These are phyloP conservation scores for Pseudotsuga menziesii DNA, from an alignment of 75 land plant species.

Conservation along the genomic window DNA sequence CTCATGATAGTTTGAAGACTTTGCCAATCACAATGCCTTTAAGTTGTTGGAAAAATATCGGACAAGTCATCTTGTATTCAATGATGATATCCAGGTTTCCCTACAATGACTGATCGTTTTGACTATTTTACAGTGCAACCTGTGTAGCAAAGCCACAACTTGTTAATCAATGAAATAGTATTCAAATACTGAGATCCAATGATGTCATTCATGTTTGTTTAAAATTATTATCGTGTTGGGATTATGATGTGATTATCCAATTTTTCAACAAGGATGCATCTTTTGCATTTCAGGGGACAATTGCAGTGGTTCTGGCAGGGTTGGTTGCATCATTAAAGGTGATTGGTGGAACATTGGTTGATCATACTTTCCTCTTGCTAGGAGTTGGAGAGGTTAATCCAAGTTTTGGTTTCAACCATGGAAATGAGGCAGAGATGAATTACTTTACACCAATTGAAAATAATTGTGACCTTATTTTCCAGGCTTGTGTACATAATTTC, in stretches of 20 bases:
- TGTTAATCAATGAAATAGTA: neutral
- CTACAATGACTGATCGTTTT: neutral
- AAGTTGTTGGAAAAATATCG: slow-evolving; percentile 64
- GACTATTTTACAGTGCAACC: neutral
- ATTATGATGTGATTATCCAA: neutral
- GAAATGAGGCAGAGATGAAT: neutral
- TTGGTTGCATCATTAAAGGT: slow-evolving; percentile 68
- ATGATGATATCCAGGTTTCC: slow-evolving; percentile 92
- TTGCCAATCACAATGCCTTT: slow-evolving; percentile 64
- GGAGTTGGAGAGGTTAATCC: slow-evolving; percentile 92
- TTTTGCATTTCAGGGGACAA: slow-evolving; percentile 70
- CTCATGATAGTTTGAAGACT: slow-evolving; percentile 81
- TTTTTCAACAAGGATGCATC: neutral
- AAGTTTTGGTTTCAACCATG: neutral
- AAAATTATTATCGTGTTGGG: neutral
- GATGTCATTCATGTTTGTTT: neutral
- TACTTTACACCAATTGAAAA: neutral
- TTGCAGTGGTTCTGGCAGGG: slow-evolving; percentile 92
- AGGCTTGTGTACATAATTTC: neutral
- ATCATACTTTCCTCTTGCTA: slow-evolving; percentile 87
- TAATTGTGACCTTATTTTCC: neutral
- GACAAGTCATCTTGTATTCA: slow-evolving; percentile 76
- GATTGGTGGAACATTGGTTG: slow-evolving; percentile 81
- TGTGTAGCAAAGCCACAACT: too few species aligned
- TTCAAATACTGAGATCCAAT: neutral